Conservation (phyloP, 768 basidiomycete genomes). For the Kwoniella bestiolae region DNA sequence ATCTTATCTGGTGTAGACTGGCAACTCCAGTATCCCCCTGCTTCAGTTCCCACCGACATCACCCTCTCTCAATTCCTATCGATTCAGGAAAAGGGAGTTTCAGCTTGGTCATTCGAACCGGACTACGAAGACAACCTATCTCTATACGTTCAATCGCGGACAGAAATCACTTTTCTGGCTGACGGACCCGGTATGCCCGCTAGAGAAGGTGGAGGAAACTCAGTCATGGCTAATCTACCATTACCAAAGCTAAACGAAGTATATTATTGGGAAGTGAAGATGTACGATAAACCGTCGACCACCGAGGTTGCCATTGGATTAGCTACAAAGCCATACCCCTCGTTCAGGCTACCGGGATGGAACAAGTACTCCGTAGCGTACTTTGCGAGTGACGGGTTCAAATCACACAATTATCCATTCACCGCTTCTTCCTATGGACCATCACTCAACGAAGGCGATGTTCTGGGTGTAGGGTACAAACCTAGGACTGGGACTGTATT, state of each 20-base stretch:
- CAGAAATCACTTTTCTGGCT: constrained; percentile 91
- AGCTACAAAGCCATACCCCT: constrained; percentile 95
- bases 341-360: constrained; percentile 86
- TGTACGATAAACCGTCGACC: constrained; percentile 89
- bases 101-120: constrained; percentile 98
- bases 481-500: constrained; percentile 98
- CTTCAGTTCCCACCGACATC: constrained; percentile 96
- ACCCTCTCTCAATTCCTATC: constrained; percentile 97
- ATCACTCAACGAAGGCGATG: constrained; percentile 86
- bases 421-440: constrained; percentile 82
- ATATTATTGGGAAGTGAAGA: constrained; percentile 99
- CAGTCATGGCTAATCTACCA: constrained; percentile 94
- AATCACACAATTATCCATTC: constrained; percentile 96
- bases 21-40: constrained; percentile 80
- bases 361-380: constrained; percentile 90
- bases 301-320: constrained; percentile 91
- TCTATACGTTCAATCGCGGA: constrained; percentile 89
- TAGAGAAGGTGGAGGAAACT: constrained; percentile 91
- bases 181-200: constrained; percentile 63
- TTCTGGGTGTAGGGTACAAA: constrained; percentile 92
- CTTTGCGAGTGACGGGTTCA: constrained; percentile 87
- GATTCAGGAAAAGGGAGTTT: constrained; percentile 99
- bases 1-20: constrained; percentile 51
- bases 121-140: constrained; percentile 95
- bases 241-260: constrained; percentile 97